Conservation (phyloP, 352 stramenopile genomes). For the Phytopythium chamaehyphon region DNA sequence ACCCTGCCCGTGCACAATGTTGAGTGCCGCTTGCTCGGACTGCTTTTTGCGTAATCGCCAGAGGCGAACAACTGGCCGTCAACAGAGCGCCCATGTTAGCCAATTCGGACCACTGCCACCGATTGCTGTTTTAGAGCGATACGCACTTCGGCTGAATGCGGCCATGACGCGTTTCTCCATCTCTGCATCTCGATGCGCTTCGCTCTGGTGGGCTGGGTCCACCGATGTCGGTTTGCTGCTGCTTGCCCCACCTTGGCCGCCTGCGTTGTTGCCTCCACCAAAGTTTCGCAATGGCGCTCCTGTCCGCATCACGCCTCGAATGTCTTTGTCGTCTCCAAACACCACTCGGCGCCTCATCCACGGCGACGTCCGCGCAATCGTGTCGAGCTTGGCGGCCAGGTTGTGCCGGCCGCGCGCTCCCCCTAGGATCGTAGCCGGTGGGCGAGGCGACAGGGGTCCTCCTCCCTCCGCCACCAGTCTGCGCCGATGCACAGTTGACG, state of each 20-base stretch:
- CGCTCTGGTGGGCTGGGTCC: too few relatives aligned
- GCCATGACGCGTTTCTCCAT: conserved; percentile 34
- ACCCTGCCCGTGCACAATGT: conserved; percentile 37
- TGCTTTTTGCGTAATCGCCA: conserved; percentile 55
- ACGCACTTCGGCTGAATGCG: conserved; percentile 55
- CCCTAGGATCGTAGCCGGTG: neutral
- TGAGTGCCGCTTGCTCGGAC: conserved; percentile 44
- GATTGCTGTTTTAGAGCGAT: too few relatives aligned
- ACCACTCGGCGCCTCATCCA: conserved; percentile 59
- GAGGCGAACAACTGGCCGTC: conserved; percentile 42
- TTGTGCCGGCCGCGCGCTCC: conserved; percentile 8
- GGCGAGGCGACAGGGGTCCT: neutral
- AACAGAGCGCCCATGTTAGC: too few relatives aligned
- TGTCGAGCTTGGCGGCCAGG: conserved; percentile 57
- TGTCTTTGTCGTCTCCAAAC: conserved; percentile 30
- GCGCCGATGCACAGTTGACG: neutral
- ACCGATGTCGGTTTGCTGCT: neutral
- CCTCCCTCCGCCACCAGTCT: conserved; percentile 16
- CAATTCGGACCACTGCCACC: too few relatives aligned
- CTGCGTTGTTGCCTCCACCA: conserved; percentile 6
- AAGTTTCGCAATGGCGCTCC: neutral
- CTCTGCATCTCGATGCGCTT: conserved; percentile 3
- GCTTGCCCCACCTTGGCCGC: conserved; percentile 1
- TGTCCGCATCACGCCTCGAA: conserved; percentile 6
- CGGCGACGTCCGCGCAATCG: conserved; percentile 46